These are phyloP conservation scores for Phylloporus scabripes DNA, from an alignment of 768 basidiomycete genomes.

Conservation along the genomic window DNA sequence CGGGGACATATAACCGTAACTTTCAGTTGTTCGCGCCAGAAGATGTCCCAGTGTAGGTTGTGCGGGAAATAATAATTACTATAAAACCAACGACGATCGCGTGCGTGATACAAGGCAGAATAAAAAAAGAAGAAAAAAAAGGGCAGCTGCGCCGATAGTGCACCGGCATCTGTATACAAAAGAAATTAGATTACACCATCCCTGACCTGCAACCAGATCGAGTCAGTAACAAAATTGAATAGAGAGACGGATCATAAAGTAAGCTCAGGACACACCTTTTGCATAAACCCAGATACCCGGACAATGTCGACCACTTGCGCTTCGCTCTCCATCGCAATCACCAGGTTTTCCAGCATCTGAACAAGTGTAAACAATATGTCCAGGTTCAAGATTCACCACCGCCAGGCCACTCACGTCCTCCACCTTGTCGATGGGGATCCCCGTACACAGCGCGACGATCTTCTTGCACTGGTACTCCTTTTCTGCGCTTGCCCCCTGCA, in stretches of 20 bases:
- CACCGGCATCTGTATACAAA: slow-evolving; percentile 16
- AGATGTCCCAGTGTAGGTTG: slow-evolving; percentile 36
- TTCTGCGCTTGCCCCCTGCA: slow-evolving; percentile 79
- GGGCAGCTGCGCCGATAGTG: not conserved
- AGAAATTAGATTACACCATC: slow-evolving; percentile 36
- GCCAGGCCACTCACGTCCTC: slow-evolving; percentile 66
- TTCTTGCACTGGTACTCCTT: slow-evolving; percentile 90
- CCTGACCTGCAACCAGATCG: slow-evolving; percentile 31
- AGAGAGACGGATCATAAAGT: slow-evolving; percentile 17
- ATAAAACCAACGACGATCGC: slow-evolving; percentile 21
- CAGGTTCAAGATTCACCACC: slow-evolving; percentile 10
- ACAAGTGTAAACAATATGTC: slow-evolving; percentile 24
- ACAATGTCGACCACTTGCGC: slow-evolving; percentile 75
- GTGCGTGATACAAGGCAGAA: slow-evolving; percentile 31
- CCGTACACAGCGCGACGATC: slow-evolving; percentile 85
- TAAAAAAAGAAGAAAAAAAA: slow-evolving; percentile 6
- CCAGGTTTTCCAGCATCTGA: slow-evolving; percentile 79
- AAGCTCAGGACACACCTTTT: slow-evolving; percentile 50
- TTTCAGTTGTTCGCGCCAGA: slow-evolving; percentile 92
- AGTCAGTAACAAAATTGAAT: slow-evolving; percentile 19
- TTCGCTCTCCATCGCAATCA: slow-evolving; percentile 87
- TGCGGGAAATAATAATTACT: slow-evolving; percentile 15
- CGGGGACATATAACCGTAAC: slow-evolving; percentile 89
- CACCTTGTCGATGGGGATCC: slow-evolving; percentile 80
- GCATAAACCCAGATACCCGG: slow-evolving; percentile 87